Percentiles rank a stretch among this genome's conserved stretches.
These are phyloP conservation scores for Thelonectria rubi DNA, from an alignment of 2,329 filamentous ascomycete genomes.

Conservation along the genomic window DNA sequence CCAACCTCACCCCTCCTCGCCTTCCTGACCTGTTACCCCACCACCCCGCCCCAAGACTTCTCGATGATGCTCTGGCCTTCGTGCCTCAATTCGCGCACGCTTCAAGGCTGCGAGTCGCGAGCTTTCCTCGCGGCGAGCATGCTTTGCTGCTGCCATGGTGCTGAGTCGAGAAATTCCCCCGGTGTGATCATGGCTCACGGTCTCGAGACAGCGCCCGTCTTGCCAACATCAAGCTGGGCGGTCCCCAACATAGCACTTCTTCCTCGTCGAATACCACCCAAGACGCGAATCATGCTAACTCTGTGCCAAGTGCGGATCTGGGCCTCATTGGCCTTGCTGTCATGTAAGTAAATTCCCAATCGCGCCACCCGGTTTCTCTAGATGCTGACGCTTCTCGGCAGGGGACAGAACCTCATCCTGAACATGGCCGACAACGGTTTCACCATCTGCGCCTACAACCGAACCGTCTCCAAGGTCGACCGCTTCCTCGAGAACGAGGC, in stretches of 20 bases:
- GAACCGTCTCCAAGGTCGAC: slow-evolving; percentile 98
- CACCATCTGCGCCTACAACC: slow-evolving; percentile 98
- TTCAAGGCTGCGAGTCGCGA: slow-evolving; percentile 37
- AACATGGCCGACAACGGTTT: slow-evolving; percentile 93
- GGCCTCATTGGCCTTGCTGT: slow-evolving; percentile 93
- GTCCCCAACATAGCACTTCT: slow-evolving; percentile 56
- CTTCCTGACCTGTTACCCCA: slow-evolving; percentile 47
- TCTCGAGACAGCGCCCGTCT: slow-evolving; percentile 72
- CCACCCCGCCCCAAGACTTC: slow-evolving; percentile 49
- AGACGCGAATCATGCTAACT: slow-evolving; percentile 63
- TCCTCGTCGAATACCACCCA: slow-evolving; percentile 40
- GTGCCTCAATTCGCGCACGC: slow-evolving; percentile 49
- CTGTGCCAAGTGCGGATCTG: slow-evolving; percentile 78
- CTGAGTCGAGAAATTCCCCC: slow-evolving; percentile 21
- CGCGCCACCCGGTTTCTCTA: slow-evolving; percentile 28
- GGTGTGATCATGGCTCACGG: slow-evolving; percentile 49
- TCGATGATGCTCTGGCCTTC: slow-evolving; percentile 30
- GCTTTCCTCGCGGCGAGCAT: slow-evolving; percentile 28
- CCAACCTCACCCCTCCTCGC: slow-evolving; percentile 39
- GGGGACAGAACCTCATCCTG: slow-evolving; percentile 86
- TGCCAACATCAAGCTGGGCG: slow-evolving; percentile 76
- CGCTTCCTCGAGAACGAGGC: slow-evolving; percentile 90
- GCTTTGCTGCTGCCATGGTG: slow-evolving; percentile 18
- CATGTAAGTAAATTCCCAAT: slow-evolving; percentile 66
- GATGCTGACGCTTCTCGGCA: slow-evolving; percentile 43